Conservation (phyloP, 352 stramenopile genomes). For the Pythium chondricola region DNA sequence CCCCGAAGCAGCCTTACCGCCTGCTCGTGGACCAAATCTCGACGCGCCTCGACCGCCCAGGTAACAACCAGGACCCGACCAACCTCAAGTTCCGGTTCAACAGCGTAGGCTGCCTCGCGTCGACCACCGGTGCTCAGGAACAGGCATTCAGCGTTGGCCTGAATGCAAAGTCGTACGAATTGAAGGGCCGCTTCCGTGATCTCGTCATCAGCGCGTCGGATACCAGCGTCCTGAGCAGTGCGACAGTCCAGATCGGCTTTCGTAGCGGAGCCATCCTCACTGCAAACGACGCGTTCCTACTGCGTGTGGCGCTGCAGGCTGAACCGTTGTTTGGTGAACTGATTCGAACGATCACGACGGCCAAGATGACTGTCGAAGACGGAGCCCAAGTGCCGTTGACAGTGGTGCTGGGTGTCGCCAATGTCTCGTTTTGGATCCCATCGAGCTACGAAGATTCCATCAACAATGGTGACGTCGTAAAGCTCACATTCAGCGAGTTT, state of each 20-base stretch:
- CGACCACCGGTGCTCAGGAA: slow-evolving; percentile 13
- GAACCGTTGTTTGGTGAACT: slow-evolving; percentile 50
- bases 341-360: slow-evolving; percentile 44
- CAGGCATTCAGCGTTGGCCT: slow-evolving; percentile 62
- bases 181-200: slow-evolving; percentile 51
- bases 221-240: slow-evolving; percentile 39
- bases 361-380: slow-evolving; percentile 30
- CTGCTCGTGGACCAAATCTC: slow-evolving; percentile 55
- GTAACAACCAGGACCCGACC: slow-evolving; percentile 51
- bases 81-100: slow-evolving; percentile 51
- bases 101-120: slow-evolving; percentile 42
- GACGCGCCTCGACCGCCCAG: slow-evolving; percentile 46
- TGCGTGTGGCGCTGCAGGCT: slow-evolving; percentile 53
- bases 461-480: slow-evolving; percentile 67
- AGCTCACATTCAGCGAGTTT: slow-evolving; percentile 59
- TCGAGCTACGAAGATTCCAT: slow-evolving; percentile 46
- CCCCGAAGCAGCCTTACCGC: slow-evolving; percentile 25
- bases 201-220: slow-evolving; percentile 41
- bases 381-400: slow-evolving; percentile 30
- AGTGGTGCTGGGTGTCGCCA: slow-evolving; percentile 42
- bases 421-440: slow-evolving; percentile 74
- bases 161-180: slow-evolving; percentile 40
- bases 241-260: slow-evolving; percentile 50
- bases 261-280: slow-evolving; percentile 51
- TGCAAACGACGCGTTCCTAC: slow-evolving; percentile 53